A percentile compares a stretch with the other conserved stretches of the same genome.
These are phyloP conservation scores for Balamuthia mandrillaris DNA, from an alignment of 208 protist genomes.

Conservation along the genomic window DNA sequence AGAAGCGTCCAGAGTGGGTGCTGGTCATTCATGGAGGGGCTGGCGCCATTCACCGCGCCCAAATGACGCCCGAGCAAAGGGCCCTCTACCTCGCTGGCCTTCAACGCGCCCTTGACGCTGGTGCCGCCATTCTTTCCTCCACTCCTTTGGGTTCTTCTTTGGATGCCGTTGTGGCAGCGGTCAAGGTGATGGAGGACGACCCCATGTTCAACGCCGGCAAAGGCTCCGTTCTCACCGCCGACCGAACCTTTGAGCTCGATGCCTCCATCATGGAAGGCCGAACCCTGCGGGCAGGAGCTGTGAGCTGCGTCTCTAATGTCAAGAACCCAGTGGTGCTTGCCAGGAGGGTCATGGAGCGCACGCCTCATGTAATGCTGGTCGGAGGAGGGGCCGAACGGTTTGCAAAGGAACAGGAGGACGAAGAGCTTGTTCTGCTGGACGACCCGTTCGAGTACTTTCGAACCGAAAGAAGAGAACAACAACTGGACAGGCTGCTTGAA, in stretches of 20 bases:
- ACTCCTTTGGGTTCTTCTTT: not conserved
- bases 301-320: constrained; percentile 5
- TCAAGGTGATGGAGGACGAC: constrained; percentile 43
- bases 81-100: constrained; percentile 3
- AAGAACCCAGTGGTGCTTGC: constrained; percentile 55
- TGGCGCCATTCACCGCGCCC: constrained; percentile 9
- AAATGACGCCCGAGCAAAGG: not conserved
- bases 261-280: constrained; percentile 56
- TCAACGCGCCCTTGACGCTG: not conserved
- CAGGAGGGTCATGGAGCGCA: constrained; percentile 45
- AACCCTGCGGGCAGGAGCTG: not conserved
- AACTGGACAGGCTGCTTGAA: not conserved
- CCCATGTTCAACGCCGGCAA: constrained; percentile 54
- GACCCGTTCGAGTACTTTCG: not conserved
- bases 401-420: not conserved
- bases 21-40: constrained; percentile 54
- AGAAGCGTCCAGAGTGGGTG: no score
- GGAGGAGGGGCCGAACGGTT: constrained; percentile 47
- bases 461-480: not conserved
- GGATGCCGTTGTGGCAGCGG: constrained; percentile 42
- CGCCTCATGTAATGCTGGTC: constrained; percentile 32
- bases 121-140: not conserved
- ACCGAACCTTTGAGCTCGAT: constrained; percentile 49
- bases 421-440: no score
- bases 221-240: constrained; percentile 50